phyloP scores from a whole-genome alignment of 202 grass and related monocot genomes.

The Panicum hallii region DNA sequence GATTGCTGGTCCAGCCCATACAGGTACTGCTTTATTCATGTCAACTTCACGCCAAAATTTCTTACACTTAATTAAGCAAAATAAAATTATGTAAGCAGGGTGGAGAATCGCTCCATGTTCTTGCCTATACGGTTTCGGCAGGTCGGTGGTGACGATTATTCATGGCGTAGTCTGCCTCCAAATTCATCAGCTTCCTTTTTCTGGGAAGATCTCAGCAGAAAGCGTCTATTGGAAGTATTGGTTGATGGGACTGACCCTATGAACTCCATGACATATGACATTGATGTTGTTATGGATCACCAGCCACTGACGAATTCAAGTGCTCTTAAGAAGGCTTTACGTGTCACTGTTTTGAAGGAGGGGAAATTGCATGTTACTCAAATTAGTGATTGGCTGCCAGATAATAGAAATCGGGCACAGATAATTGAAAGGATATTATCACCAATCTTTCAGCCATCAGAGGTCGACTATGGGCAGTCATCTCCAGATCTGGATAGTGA shows the following conservation, averaged over 20 bases:
- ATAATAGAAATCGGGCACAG: slow-evolving; percentile 62
- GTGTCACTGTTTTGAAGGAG: slow-evolving; percentile 81
- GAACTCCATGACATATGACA: slow-evolving; percentile 71
- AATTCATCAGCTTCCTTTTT: slow-evolving; percentile 93
- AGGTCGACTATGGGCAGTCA: slow-evolving; percentile 73
- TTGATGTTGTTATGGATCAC: slow-evolving; percentile 84
- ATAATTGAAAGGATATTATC: slow-evolving; percentile 66
- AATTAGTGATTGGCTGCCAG: slow-evolving; percentile 92
- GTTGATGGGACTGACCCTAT: slow-evolving; percentile 79
- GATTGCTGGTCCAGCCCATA: slow-evolving; percentile 84
- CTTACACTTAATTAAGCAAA: slow-evolving; percentile 30
- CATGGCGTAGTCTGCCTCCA: slow-evolving; percentile 80
- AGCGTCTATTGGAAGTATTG: slow-evolving; percentile 74
- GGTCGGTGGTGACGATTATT: slow-evolving; percentile 74
- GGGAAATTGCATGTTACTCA: slow-evolving; percentile 72
- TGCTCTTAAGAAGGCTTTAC: slow-evolving; percentile 70
- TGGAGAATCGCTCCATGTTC: slow-evolving; percentile 98
- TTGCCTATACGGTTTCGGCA: slow-evolving; percentile 87
- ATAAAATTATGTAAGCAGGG: slow-evolving; percentile 61
- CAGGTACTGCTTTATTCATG: slow-evolving; percentile 59
- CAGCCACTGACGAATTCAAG: slow-evolving; percentile 63
- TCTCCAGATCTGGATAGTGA: slow-evolving; percentile 72
- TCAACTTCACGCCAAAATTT: slow-evolving; percentile 30
- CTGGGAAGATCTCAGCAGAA: slow-evolving; percentile 93
- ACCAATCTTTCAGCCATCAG: slow-evolving; percentile 77